Evolutionary conservation across 2,329 filamentous ascomycete species (phyloP), one percentile per base, ranked within the genome.

Genomic region (Trematosphaeria pertusa): DNA sequence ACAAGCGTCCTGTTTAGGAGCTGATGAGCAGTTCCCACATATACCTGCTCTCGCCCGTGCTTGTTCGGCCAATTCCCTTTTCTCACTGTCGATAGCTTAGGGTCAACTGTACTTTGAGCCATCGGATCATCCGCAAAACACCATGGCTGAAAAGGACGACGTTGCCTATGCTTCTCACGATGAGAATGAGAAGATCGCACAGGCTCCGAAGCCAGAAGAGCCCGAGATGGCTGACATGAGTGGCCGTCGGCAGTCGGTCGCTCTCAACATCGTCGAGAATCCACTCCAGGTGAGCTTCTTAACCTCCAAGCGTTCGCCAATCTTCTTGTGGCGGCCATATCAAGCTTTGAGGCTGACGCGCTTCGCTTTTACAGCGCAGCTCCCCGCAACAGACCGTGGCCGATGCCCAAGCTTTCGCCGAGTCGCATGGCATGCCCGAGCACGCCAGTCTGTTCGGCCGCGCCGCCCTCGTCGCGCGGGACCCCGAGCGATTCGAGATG

Each of bases 381-480:
- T 73, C 81, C 6, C 75, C 65, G 51, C 75, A 71, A 35, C 67
- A 73, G 54, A 76, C 86, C 6, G 69, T 85, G 43, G 63, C 66
- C 28, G 74, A 84, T 40, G 85, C 85, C 22, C 78, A 84, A 40
- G 74, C 75, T n/a, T 89, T 88, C 60, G 86, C 85, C 30, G 73
- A 75, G 11, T 72, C 79, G 32, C 81, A 87, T 56, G 78, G 78
- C 18, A 76, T 91, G 19, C 69, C 74, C 2, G 81, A 87, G 43
- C 78, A 87, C 54, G 71, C 83, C 3, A 72, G 75, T 3, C 64
- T 87, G 12, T 77, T 91, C 40, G 77, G 81, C 40, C 87, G 86
- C 59, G 89, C 87, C 24, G 89, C 88, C 3, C 77, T 93, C 9
- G 81, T 91, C 14, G 89, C 89, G 2, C 87, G 89, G 66, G 83